Evolutionary conservation across 2,329 filamentous ascomycete species (phyloP).

Genomic region (Pyrenochaeta sp.): DNA sequence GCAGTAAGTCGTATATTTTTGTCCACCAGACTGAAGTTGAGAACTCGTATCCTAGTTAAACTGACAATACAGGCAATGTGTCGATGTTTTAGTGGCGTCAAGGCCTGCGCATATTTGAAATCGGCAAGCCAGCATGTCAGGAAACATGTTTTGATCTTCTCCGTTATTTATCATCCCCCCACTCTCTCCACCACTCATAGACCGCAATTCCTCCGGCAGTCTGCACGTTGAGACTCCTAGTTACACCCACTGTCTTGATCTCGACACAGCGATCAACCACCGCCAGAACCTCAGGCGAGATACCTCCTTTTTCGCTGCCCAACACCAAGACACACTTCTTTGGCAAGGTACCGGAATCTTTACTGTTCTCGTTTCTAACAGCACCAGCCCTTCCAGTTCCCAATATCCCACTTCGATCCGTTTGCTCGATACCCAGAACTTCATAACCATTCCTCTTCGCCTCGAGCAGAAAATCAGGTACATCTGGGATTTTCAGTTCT

Average conservation of each 20-base stretch:
- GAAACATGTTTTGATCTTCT: neutral
- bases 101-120: no score
- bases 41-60: no score
- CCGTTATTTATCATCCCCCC: slow-evolving; percentile 21
- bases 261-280: slow-evolving; percentile 63
- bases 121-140: neutral
- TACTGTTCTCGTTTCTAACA: slow-evolving; percentile 12
- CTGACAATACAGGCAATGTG: no score
- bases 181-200: slow-evolving; percentile 61
- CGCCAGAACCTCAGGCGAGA: slow-evolving; percentile 57
- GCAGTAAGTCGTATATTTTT: no score
- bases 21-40: no score
- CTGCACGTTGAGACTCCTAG: slow-evolving; percentile 64
- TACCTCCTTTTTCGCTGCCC: slow-evolving; percentile 62
- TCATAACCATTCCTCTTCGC: slow-evolving; percentile 58
- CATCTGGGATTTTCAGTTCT: slow-evolving; percentile 40
- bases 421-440: slow-evolving; percentile 65
- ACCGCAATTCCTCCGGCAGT: slow-evolving; percentile 61
- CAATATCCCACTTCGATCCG: slow-evolving; percentile 58
- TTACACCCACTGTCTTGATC: slow-evolving; percentile 61
- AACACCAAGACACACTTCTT: slow-evolving; percentile 57
- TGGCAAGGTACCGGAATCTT: slow-evolving; percentile 41
- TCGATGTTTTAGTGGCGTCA: no score
- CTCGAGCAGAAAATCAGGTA: slow-evolving; percentile 51
- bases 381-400: slow-evolving; percentile 37